Conservation (phyloP, 2,329 filamentous ascomycete species). For the Sclerotiophoma versabilis region DNA sequence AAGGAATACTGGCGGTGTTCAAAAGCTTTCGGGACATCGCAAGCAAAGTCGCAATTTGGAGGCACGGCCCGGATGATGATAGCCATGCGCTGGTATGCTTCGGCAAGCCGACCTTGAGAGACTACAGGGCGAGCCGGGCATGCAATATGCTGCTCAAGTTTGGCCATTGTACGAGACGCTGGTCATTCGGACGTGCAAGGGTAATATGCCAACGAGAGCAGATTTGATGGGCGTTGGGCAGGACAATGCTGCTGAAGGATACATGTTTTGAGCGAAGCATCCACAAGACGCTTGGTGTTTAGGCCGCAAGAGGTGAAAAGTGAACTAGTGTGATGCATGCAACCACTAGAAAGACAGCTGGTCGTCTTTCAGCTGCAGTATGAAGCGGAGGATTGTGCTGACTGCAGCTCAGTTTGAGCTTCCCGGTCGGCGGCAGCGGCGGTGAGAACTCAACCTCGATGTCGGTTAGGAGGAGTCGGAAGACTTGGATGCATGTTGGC, state of each 20-base stretch:
- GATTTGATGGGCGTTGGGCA: background rate
- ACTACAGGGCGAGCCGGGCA: background rate
- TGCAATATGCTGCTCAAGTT: background rate
- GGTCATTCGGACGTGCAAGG: background rate
- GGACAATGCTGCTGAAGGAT: background rate
- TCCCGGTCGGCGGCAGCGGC: slow-evolving; percentile 4
- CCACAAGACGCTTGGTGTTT: background rate
- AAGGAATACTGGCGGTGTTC: background rate
- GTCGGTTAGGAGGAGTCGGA: background rate
- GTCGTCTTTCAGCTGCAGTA: background rate
- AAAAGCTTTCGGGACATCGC: background rate
- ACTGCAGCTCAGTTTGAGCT: slow-evolving; percentile 7
- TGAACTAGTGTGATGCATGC: background rate
- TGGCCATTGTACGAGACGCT: background rate
- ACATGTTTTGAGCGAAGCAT: background rate
- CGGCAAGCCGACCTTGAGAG: background rate
- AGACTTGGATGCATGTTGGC: background rate
- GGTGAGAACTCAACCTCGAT: background rate
- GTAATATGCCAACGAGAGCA: background rate
- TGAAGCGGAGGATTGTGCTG: slow-evolving; percentile 4
- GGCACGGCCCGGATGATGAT: background rate
- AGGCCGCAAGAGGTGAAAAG: background rate
- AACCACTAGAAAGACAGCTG: background rate
- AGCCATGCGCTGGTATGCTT: background rate
- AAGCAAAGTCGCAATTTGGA: background rate